Evolutionary conservation across 2,329 filamentous ascomycete genomes (phyloP), one percentile per base, ranked within the genome.

Genomic region (Aureobasidium uvarum): DNA sequence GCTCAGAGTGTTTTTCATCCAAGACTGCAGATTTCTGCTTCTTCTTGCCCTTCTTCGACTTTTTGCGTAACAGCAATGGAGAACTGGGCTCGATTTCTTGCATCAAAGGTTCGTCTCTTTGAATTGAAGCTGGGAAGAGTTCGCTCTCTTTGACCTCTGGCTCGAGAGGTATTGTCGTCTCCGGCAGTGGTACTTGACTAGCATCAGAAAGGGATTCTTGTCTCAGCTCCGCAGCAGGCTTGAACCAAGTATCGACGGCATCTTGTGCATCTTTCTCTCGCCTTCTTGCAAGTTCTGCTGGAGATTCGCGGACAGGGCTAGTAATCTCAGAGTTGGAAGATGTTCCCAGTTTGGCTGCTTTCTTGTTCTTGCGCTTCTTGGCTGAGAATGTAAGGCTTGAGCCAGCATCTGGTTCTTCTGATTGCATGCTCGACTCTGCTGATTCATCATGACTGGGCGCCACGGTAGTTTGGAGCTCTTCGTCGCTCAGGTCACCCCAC

Each of bases 281-380:
- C 5, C 69, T 68, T 51, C 67, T 68, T 51, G 68, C 67, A 23
- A 67, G 52, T 23, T 74, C 72, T 65, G 72, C 72, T 2, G 67
- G 64, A 2, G 68, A 54, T n/a, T 71, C 63, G 46, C 70, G 69
- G 38, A 67, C 69, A 3, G 66, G 45, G 3, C 50, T 28, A 39
- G 66, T 65, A 7, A 38, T 31, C 20, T 33, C 64, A 2, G 70
- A 54, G n/a, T 25, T 43, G 25, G 70, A 68, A 16, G 70, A 66
- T 23, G 70, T 73, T 58, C 72, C 72, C 33, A 70, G 67, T 59
- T 73, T 74, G 2, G 69, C 70, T 4, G 28, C n/a, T 36, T 66
- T 68, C 16, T 43, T 52, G 25, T 74, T 74, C 66, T 74, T 76
- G 23, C 69, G 70, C 67, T 76, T 75, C 68, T 74, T 74, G 18